Conservation (phyloP, 2,329 filamentous ascomycete genomes). For the Trichoderma simmonsii region DNA sequence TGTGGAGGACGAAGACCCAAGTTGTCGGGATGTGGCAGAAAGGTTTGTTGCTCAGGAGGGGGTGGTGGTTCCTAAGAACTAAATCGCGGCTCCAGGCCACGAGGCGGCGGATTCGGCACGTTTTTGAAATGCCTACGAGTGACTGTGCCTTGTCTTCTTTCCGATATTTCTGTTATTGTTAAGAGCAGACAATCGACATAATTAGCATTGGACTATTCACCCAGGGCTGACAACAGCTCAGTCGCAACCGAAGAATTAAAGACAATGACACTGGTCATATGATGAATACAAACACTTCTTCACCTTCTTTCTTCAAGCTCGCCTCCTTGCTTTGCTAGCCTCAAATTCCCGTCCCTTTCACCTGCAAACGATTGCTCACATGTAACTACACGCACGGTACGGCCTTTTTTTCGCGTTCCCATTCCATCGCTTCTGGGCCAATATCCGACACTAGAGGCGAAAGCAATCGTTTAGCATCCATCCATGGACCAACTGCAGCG, state of each 20-base stretch:
- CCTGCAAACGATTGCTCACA: not conserved
- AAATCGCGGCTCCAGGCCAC: not conserved
- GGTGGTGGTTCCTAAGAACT: not conserved
- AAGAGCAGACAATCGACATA: not conserved
- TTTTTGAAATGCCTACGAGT: not conserved
- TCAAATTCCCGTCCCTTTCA: not conserved
- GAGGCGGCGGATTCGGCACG: not conserved
- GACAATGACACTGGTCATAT: not conserved
- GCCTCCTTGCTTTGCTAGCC: not conserved
- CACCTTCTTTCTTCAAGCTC: not conserved
- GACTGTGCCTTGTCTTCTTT: not conserved
- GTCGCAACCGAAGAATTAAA: not conserved
- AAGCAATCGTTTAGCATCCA: not conserved
- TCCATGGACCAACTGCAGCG: not conserved
- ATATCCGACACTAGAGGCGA: slow-evolving; percentile 5
- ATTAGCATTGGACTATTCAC: not conserved
- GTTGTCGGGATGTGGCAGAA: slow-evolving; percentile 6
- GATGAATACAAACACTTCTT: not conserved
- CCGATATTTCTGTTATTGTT: not conserved
- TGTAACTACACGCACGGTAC: not conserved
- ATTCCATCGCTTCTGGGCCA: not conserved
- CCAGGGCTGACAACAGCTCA: not conserved
- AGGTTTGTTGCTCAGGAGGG: not conserved
- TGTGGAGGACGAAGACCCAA: not conserved
- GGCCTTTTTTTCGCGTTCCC: not conserved